These are phyloP conservation scores for Amanita subjunquillea DNA, from an alignment of 768 basidiomycete species.

Conservation along the genomic window DNA sequence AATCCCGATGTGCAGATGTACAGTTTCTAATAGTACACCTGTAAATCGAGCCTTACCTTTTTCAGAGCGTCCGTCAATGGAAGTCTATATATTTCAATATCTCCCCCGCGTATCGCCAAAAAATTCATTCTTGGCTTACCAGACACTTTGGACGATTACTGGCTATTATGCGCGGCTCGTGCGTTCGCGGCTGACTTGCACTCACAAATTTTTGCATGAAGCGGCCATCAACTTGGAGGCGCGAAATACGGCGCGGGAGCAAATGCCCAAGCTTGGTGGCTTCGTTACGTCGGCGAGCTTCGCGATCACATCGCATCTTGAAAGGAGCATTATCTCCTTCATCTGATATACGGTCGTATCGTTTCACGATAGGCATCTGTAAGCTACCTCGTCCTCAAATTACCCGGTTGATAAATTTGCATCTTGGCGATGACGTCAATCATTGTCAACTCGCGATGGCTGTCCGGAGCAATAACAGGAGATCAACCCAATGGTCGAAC, in stretches of 20 bases:
- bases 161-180: no score
- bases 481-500: neutral
- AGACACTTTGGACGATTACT: neutral
- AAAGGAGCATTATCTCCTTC: neutral
- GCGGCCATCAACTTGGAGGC: neutral
- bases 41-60: neutral
- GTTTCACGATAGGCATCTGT: neutral
- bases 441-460: neutral
- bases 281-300: neutral
- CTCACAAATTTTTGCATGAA: neutral
- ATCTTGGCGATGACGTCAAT: neutral
- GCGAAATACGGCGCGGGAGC: neutral
- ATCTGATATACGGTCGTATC: neutral
- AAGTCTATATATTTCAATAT: neutral
- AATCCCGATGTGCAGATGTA: neutral
- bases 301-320: neutral
- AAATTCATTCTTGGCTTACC: neutral
- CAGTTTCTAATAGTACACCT: neutral
- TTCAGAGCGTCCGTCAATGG: neutral
- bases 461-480: neutral
- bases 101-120: neutral
- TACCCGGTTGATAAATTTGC: neutral
- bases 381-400: conserved; percentile 1
- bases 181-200: neutral
- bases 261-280: neutral